Evolutionary conservation across 345 rosid genomes (phyloP), one percentile per base, ranked within the genome.

Genomic region (Rhizophora apiculata): DNA sequence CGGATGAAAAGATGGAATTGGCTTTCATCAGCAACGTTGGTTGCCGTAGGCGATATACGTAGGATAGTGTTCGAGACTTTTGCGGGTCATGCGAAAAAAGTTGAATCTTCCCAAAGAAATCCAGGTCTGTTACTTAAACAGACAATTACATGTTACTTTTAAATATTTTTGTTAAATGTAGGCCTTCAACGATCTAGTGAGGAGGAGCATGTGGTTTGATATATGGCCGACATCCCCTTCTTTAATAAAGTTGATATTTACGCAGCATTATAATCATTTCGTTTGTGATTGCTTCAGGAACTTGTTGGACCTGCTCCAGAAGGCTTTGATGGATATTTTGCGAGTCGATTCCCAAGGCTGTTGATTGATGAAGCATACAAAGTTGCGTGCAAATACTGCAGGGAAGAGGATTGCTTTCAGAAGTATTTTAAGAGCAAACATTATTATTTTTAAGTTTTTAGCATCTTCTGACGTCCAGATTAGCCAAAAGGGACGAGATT

Each of bases 11-110:
- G 82, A 74, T 95, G 78, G 97, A 95, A 58, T 77, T 81, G 22
- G 68, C 65, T 55, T 89, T 92, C 79, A 80, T 95, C 46, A 67
- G 71, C 34, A 85, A 95, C 80, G 87, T 92, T 6, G 96, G 98
- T 24, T 82, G 74, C 5, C 86, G 85, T 66, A 82, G 98, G 61
- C 97, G 94, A 20, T 95, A 92, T 56, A 92, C 77, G 77, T 90
- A 77, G 64, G 87, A 85, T 32, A 86, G 89, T 22, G 88, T 86
- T 18, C 85, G 98, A 7, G 99, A 95, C 74, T 76, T 90, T 73
- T 92, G 72, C 82, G 99, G 61, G 93, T 86, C 46, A 85, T 92
- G 70, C 82, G 96, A 59, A 95, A 95, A 81, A 95, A 92, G 79
- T 78, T 87, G 68, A 89, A 87, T 81, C 99, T 95, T 65, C 92